Evolutionary conservation across 1,284 basidiomycete species (phyloP).

Genomic region (Gastroboletus turbinatus): DNA sequence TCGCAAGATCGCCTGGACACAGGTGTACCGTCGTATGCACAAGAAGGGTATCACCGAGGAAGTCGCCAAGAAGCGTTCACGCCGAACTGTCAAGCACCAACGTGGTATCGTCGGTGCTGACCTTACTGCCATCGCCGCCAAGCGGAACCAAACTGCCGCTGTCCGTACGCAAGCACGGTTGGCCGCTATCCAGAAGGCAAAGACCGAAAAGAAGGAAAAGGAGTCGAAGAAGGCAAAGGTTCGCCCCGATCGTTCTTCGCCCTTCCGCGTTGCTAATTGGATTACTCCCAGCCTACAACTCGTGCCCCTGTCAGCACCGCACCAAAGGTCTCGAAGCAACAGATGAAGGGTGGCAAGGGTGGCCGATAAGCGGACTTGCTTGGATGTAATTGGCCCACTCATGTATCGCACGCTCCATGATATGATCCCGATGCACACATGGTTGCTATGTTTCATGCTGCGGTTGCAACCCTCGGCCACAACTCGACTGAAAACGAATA

Average conservation of each 20-base stretch:
- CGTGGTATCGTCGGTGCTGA: conserved; percentile 98
- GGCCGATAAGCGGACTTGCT: conserved; percentile 46
- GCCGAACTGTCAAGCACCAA: conserved; percentile 97
- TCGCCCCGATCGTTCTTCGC: conserved; percentile 24
- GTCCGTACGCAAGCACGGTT: conserved; percentile 81
- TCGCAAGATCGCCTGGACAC: conserved; percentile 99
- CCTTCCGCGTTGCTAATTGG: background rate
- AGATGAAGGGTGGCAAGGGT: conserved; percentile 89
- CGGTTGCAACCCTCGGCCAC: background rate
- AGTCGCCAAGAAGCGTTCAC: conserved; percentile 97
- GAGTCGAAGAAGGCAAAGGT: conserved; percentile 92
- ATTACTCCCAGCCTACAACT: conserved; percentile 42
- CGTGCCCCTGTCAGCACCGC: conserved; percentile 52
- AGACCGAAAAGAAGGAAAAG: conserved; percentile 95
- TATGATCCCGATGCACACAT: conserved; percentile 19
- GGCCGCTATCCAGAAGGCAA: conserved; percentile 88
- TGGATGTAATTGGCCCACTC: background rate
- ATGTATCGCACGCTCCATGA: conserved; percentile 28
- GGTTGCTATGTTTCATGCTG: conserved; percentile 9
- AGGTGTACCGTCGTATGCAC: conserved; percentile 97
- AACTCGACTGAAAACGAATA: background rate
- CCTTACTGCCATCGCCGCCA: conserved; percentile 86
- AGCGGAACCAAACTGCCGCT: conserved; percentile 88
- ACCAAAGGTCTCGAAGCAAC: conserved; percentile 93
- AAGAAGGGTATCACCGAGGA: conserved; percentile 99